Evolutionary conservation across 306 rosid species (phyloP).

Genomic region (Casuarina glauca): DNA sequence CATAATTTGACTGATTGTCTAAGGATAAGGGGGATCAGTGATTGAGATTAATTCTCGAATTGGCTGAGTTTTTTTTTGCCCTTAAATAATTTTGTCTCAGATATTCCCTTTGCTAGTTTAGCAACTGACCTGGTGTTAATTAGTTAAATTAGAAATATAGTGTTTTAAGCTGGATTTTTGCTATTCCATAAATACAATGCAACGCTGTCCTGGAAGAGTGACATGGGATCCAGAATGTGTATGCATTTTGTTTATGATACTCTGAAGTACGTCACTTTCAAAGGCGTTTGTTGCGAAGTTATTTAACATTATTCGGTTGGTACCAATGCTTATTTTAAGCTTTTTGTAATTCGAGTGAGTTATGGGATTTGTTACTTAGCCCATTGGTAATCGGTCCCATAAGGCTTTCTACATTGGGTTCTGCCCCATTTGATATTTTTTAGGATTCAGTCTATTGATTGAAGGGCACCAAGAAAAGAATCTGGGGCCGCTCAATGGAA

Average conservation of each 20-base stretch:
- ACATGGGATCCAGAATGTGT: neutral
- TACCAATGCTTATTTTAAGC: no score
- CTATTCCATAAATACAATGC: neutral
- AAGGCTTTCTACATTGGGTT: neutral
- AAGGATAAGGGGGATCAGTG: slow-evolving; percentile 15
- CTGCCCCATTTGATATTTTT: neutral
- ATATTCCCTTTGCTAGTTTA: neutral
- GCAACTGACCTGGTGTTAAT: neutral
- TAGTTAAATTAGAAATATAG: neutral
- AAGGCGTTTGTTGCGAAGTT: neutral
- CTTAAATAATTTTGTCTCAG: neutral
- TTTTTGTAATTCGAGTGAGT: neutral
- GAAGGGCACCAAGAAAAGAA: neutral
- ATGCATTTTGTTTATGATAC: neutral
- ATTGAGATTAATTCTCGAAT: neutral
- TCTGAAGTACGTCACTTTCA: neutral
- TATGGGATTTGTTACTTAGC: neutral
- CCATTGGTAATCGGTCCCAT: neutral
- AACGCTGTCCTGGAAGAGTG: neutral
- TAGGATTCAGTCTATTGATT: neutral
- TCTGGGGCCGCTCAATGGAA: neutral
- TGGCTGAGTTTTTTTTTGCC: neutral
- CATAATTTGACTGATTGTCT: slow-evolving; percentile 20
- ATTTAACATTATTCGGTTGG: neutral
- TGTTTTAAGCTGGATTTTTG: neutral